phyloP scores from a whole-genome alignment of 495 filamentous ascomycete genomes.

The Hypoxylon cercidicola region DNA sequence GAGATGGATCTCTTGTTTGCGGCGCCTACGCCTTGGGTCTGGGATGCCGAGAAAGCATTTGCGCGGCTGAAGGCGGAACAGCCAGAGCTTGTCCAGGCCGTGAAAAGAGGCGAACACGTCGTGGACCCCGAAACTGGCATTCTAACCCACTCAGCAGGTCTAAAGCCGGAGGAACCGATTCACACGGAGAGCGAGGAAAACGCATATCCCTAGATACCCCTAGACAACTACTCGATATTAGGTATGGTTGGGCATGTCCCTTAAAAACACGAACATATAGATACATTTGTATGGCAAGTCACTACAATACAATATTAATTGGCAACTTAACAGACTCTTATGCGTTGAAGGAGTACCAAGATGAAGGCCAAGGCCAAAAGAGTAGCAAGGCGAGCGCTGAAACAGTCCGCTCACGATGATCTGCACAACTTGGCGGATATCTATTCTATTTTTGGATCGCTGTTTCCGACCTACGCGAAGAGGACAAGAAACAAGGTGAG shows the following conservation, averaged over 20 bases:
- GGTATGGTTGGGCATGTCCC: neutral
- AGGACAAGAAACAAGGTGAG: conserved; percentile 18
- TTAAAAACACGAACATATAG: neutral
- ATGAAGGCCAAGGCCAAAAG: too few relatives aligned
- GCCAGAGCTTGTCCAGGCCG: conserved; percentile 32
- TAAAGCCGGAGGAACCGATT: conserved; percentile 18
- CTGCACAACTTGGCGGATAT: neutral
- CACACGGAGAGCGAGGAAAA: conserved; percentile 35
- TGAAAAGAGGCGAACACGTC: conserved; percentile 54
- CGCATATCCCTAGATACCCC: conserved; percentile 10
- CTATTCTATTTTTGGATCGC: conserved; percentile 20
- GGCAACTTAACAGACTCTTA: too few relatives aligned
- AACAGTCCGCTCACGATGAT: neutral
- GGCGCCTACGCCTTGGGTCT: conserved; percentile 65
- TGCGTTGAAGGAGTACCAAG: too few relatives aligned
- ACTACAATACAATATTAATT: too few relatives aligned
- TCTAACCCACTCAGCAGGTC: conserved; percentile 24
- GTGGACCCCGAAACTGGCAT: conserved; percentile 60
- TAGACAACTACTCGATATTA: neutral
- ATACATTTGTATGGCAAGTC: neutral
- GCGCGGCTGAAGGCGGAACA: conserved; percentile 67
- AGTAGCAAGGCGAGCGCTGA: too few relatives aligned
- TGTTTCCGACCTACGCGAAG: neutral
- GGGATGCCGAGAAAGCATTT: conserved; percentile 74
- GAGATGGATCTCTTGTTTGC: conserved; percentile 77